phyloP scores from a whole-genome alignment of 257 asterid species.

The Forsythia suspensa region DNA sequence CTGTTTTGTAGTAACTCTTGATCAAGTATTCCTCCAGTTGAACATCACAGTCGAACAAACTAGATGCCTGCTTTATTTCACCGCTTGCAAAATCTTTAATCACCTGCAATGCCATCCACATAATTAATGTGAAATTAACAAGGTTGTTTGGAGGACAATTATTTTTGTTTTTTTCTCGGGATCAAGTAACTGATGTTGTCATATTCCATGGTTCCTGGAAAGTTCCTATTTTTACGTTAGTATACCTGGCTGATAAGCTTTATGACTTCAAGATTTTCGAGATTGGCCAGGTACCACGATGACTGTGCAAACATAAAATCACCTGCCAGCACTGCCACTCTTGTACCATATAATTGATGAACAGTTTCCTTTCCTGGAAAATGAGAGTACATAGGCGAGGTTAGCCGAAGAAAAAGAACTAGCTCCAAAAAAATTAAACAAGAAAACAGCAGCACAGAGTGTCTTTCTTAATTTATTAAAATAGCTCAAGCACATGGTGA shows the following conservation, averaged over 20 bases:
- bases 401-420: not conserved
- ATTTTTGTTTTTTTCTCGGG: not conserved
- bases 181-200: not conserved
- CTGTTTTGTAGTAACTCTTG: constrained; percentile 93
- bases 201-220: not conserved
- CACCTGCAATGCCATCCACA: constrained; percentile 46
- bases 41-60: constrained; percentile 82
- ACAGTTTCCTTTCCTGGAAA: constrained; percentile 82
- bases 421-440: not conserved
- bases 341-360: constrained; percentile 84
- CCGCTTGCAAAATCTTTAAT: constrained; percentile 97
- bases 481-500: not conserved
- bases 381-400: not conserved
- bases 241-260: constrained; percentile 92
- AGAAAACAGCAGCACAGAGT: not conserved
- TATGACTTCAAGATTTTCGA: constrained; percentile 90
- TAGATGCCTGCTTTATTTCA: constrained; percentile 91
- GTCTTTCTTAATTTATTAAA: not conserved
- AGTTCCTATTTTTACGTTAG: not conserved
- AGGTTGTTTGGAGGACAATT: not conserved
- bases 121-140: not conserved
- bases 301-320: constrained; percentile 98
- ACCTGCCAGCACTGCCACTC: constrained; percentile 95
- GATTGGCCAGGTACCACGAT: constrained; percentile 96
- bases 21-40: constrained; percentile 77